Conservation (phyloP, 2,329 filamentous ascomycete species). For the Xylariaceae sp. region DNA sequence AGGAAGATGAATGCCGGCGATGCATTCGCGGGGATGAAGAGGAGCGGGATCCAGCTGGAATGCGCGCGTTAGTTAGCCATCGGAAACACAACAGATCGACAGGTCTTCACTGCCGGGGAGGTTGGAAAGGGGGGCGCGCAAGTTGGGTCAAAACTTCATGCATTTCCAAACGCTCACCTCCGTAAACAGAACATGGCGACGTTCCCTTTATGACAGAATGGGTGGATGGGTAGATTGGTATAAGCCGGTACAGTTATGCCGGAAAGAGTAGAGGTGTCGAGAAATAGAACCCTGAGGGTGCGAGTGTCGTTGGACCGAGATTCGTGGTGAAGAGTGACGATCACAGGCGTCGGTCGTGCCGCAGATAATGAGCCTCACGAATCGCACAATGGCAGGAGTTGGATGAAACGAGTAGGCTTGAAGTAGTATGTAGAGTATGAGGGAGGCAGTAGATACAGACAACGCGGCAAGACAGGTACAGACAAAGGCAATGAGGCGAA, state of each 20-base stretch:
- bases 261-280: background rate
- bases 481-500: no score
- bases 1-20: constrained; percentile 81
- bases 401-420: background rate
- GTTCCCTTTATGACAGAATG: background rate
- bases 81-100: constrained; percentile 3
- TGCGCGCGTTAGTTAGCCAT: constrained; percentile 4
- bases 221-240: background rate
- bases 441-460: background rate
- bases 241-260: no score
- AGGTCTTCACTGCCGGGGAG: background rate
- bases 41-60: constrained; percentile 72
- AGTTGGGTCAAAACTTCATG: background rate
- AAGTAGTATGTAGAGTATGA: background rate
- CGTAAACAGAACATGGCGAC: constrained; percentile 55
- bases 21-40: constrained; percentile 83
- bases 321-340: background rate
- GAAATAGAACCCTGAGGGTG: background rate
- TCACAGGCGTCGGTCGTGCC: background rate
- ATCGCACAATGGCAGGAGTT: background rate
- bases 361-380: background rate
- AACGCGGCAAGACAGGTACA: background rate
- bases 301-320: background rate
- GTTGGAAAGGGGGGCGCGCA: background rate
- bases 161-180: constrained; percentile 40